phyloP scores from a whole-genome alignment of 2,329 filamentous ascomycete species.

The Colletotrichum sp. region DNA sequence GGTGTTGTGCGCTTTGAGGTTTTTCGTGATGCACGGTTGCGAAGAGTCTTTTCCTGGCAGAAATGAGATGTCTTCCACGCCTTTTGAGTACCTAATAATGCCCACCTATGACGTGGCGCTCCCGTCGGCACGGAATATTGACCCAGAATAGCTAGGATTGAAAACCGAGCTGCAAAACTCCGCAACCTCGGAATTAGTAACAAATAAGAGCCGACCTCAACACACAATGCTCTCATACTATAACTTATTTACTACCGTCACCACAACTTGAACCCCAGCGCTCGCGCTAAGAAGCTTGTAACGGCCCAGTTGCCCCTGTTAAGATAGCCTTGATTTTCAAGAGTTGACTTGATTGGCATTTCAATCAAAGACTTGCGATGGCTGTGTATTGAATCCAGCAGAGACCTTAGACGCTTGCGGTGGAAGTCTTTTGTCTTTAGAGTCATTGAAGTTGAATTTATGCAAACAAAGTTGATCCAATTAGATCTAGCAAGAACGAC shows the following conservation, averaged over 20 bases:
- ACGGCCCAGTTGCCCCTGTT: background rate
- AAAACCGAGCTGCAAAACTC: background rate
- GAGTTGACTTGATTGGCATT: background rate
- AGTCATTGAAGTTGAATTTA: background rate
- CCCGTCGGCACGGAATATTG: background rate
- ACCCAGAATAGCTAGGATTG: background rate
- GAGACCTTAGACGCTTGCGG: background rate
- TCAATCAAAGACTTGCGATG: background rate
- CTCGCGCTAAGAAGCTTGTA: background rate
- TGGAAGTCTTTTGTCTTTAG: background rate
- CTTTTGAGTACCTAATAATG: background rate
- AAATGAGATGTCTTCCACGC: background rate
- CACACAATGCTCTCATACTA: background rate
- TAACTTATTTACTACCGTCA: fast-evolving
- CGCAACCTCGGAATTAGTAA: background rate
- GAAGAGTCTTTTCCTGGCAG: background rate
- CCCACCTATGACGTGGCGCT: background rate
- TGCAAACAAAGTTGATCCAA: background rate
- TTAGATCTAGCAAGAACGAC: background rate
- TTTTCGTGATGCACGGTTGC: background rate
- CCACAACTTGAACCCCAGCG: background rate
- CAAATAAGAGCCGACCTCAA: background rate
- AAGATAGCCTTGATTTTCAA: background rate
- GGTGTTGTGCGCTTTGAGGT: background rate
- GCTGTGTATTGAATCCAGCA: background rate